Evolutionary conservation across 192 early-diverging fungal species (phyloP), one percentile per base, ranked within the genome.

Genomic region (Geranomyces variabilis): DNA sequence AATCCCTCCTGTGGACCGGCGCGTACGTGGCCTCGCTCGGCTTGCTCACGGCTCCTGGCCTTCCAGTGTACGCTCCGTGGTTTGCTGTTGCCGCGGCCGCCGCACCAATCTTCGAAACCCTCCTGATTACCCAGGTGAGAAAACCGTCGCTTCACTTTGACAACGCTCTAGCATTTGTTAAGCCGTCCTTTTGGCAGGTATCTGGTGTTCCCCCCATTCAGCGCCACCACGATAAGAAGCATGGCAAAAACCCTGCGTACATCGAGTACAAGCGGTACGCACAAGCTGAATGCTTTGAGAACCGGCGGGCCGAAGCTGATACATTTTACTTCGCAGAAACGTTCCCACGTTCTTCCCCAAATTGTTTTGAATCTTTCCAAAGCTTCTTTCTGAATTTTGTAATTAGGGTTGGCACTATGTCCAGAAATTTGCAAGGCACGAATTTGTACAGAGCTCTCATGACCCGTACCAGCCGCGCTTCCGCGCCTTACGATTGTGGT

Each of bases 171-270:
- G 36, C 3, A 41, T 7, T 41, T 3, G 3, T 41, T 10, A 41
- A 7, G 10, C 36, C 3, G 36, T 41, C 36, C 36, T n/a, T 60
- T 4, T 60, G 15, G 21, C 21, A 64, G 63, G 63, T 45, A 36
- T 64, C 63, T n/a, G 63, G 63, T 13, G 43, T 64, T 36, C 63
- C 63, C 21, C 3, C 21, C 63, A 64, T 64, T 21, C 41, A 64
- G 41, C 34, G 43, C 33, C 44, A 64, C 21, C 63, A 64, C 43
- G 63, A 64, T 36, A 64, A 64, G 43, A 64, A 64, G 63, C 63
- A 64, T 45, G 63, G 63, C 33, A 64, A 64, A 21, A 64, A 64
- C 21, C 34, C 63, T 29, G 43, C 33, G 7, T 64, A 64, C 43
- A 31, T 43, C 6, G 28, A 64, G 44, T 64, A 64, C 63, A 64